These are phyloP conservation scores for Colletotrichum theobromicola DNA, from an alignment of 2,329 filamentous ascomycete genomes.

Conservation along the genomic window DNA sequence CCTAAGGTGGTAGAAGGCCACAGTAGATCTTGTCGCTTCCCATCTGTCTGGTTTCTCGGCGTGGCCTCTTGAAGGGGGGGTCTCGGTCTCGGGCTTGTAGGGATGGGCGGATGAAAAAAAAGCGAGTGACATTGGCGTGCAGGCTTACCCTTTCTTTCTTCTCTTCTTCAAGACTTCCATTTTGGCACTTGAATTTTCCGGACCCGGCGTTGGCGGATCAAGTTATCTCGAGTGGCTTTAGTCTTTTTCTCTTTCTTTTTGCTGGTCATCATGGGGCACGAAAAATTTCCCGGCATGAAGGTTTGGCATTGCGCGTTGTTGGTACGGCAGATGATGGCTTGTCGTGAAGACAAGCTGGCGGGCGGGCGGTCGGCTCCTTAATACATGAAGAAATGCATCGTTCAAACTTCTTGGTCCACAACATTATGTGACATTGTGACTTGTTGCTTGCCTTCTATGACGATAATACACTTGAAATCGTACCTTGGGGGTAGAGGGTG, in stretches of 20 bases:
- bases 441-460: neutral
- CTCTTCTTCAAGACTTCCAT: neutral
- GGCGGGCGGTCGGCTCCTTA: slow-evolving; percentile 17
- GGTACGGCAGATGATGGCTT: slow-evolving; percentile 11
- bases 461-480: neutral
- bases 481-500: neutral
- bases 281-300: slow-evolving; percentile 19
- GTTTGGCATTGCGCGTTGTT: slow-evolving; percentile 3
- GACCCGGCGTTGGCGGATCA: slow-evolving; percentile 10
- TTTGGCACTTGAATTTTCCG: neutral
- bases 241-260: neutral
- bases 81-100: slow-evolving; percentile 9
- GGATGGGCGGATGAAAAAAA: slow-evolving; percentile 12
- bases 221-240: neutral
- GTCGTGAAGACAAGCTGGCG: slow-evolving; percentile 15
- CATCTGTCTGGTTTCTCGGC: slow-evolving; percentile 15
- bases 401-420: neutral
- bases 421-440: neutral
- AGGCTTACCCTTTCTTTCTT: neutral
- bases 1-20: slow-evolving; percentile 16
- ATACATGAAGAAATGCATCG: slow-evolving; percentile 23
- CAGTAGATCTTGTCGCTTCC: slow-evolving; percentile 20
- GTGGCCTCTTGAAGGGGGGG: neutral
- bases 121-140: slow-evolving; percentile 17
- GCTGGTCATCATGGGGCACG: slow-evolving; percentile 16